Conservation (phyloP, 2,329 filamentous ascomycete species). For the Colletotrichum coccodes region DNA sequence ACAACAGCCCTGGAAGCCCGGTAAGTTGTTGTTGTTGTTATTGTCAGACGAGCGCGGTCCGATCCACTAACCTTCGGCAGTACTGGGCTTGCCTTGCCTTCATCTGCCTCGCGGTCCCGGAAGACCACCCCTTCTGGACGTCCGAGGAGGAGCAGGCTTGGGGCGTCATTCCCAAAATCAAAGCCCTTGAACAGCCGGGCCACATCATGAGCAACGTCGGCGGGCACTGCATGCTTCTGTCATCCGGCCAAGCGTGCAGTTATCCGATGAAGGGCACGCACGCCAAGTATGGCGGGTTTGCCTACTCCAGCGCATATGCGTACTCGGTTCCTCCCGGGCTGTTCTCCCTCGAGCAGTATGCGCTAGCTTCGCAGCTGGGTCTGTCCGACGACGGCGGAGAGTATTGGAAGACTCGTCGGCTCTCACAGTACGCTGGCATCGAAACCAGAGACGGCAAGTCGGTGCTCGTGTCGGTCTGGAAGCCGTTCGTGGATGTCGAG, state of each 20-base stretch:
- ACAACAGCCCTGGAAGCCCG: slow-evolving; percentile 79
- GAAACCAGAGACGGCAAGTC: slow-evolving; percentile 64
- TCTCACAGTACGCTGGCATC: slow-evolving; percentile 72
- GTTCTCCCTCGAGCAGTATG: slow-evolving; percentile 81
- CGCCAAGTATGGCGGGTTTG: slow-evolving; percentile 83
- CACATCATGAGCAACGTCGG: slow-evolving; percentile 78
- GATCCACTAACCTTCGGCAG: slow-evolving; percentile 45
- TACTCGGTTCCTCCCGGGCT: slow-evolving; percentile 82
- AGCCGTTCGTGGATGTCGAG: slow-evolving; percentile 75
- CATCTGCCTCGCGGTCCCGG: slow-evolving; percentile 76
- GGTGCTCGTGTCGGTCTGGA: slow-evolving; percentile 76
- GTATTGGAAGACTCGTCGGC: slow-evolving; percentile 80
- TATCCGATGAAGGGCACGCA: slow-evolving; percentile 86
- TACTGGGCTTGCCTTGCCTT: slow-evolving; percentile 87
- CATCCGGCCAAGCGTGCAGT: slow-evolving; percentile 82
- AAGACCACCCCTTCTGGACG: slow-evolving; percentile 80
- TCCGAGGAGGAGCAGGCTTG: slow-evolving; percentile 71
- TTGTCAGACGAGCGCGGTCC: not conserved
- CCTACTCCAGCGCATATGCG: slow-evolving; percentile 79
- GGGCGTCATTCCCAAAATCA: slow-evolving; percentile 65
- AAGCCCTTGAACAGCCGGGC: slow-evolving; percentile 72
- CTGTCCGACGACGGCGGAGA: slow-evolving; percentile 82
- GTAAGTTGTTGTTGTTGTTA: slow-evolving; percentile 45
- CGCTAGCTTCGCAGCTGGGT: slow-evolving; percentile 79
- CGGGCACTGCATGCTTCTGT: slow-evolving; percentile 81